Conservation (phyloP, 768 basidiomycete species). For the Tulasnella sp. region DNA sequence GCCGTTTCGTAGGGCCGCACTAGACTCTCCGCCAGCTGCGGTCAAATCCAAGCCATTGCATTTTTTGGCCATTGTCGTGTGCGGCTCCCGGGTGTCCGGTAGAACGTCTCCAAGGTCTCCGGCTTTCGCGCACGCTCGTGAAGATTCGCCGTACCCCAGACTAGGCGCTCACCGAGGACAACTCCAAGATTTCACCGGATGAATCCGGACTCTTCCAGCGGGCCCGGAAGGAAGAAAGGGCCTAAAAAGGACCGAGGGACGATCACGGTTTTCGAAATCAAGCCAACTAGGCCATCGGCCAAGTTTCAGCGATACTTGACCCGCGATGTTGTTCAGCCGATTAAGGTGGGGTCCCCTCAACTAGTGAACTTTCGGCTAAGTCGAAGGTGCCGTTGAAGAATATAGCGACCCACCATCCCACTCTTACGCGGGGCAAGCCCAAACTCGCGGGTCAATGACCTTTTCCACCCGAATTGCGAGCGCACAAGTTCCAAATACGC, state of each 20-base stretch:
- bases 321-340: too few relatives aligned
- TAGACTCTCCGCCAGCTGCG: background rate
- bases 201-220: background rate
- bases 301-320: too few relatives aligned
- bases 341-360: too few relatives aligned
- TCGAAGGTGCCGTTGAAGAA: too few relatives aligned
- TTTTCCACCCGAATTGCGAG: too few relatives aligned
- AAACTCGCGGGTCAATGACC: too few relatives aligned
- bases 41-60: background rate
- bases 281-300: background rate
- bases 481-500: too few relatives aligned
- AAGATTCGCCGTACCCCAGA: background rate
- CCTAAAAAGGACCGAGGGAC: background rate
- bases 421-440: too few relatives aligned
- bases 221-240: background rate
- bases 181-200: background rate
- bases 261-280: background rate
- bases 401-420: too few relatives aligned
- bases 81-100: background rate
- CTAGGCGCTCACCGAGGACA: background rate
- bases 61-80: background rate
- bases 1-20: too few relatives aligned
- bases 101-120: background rate
- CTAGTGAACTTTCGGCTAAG: too few relatives aligned
- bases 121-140: background rate